Evolutionary conservation across 176 grass and related monocot genomes (phyloP).

Genomic region (Raddia guianensis): DNA sequence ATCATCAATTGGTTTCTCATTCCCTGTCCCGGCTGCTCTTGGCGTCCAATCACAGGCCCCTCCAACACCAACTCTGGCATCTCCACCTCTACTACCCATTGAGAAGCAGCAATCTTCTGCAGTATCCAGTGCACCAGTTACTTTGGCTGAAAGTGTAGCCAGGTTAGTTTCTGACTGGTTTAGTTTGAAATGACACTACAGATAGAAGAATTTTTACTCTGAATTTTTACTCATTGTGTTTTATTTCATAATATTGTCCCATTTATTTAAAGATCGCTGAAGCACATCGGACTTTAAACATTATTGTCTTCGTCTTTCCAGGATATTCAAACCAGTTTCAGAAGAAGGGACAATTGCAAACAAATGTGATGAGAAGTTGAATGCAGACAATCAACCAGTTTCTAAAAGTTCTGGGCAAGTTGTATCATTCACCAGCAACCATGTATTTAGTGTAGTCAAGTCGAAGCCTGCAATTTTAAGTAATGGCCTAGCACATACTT

Average conservation of each 20-base stretch:
- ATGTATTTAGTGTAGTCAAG: slow-evolving; percentile 35
- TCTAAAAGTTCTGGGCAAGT: slow-evolving; percentile 38
- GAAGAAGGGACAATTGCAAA: slow-evolving; percentile 27
- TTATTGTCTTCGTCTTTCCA: slow-evolving; percentile 21
- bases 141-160: slow-evolving; percentile 5
- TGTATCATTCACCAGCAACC: slow-evolving; percentile 43
- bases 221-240: not conserved
- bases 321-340: slow-evolving; percentile 29
- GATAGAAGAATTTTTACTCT: slow-evolving; percentile 21
- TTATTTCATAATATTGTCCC: not conserved
- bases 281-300: not conserved
- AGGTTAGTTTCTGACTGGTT: slow-evolving; percentile 40
- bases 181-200: not conserved
- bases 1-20: slow-evolving; percentile 47
- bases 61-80: slow-evolving; percentile 51
- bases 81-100: slow-evolving; percentile 37
- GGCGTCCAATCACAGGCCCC: slow-evolving; percentile 38
- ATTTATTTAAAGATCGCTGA: slow-evolving; percentile 14
- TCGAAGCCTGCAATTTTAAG: slow-evolving; percentile 32
- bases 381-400: slow-evolving; percentile 29
- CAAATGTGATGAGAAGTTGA: slow-evolving; percentile 28
- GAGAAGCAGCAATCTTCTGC: slow-evolving; percentile 25
- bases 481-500: slow-evolving; percentile 36
- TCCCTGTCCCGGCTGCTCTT: slow-evolving; percentile 31
- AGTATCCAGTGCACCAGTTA: slow-evolving; percentile 21